These are phyloP conservation scores for Chaetomium fimeti DNA, from an alignment of 495 filamentous ascomycete genomes.

Conservation along the genomic window DNA sequence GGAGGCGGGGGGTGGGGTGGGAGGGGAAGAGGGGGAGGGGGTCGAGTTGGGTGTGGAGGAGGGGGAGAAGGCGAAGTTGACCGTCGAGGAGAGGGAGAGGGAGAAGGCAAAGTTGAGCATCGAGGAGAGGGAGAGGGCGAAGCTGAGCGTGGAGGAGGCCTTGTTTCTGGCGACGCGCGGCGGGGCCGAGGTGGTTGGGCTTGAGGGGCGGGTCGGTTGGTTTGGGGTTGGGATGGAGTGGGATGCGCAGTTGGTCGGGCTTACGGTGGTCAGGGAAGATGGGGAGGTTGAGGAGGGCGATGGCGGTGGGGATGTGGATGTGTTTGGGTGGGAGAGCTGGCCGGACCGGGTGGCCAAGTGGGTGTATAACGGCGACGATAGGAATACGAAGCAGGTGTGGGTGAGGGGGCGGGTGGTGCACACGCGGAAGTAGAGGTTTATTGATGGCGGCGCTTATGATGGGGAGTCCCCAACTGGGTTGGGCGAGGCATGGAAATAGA, in stretches of 20 bases:
- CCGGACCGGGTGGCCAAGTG: conserved; percentile 79
- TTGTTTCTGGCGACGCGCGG: conserved; percentile 81
- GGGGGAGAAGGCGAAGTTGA: conserved; percentile 58
- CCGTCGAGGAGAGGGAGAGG: conserved; percentile 66
- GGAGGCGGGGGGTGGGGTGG: conserved; percentile 20
- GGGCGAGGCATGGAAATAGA: neutral
- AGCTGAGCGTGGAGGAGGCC: conserved; percentile 80
- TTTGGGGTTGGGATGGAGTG: conserved; percentile 87
- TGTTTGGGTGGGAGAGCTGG: conserved; percentile 85
- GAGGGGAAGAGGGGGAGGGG: conserved; percentile 24
- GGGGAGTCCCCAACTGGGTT: neutral
- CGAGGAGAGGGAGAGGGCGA: conserved; percentile 60
- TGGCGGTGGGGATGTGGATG: conserved; percentile 60
- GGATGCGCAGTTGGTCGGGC: conserved; percentile 78
- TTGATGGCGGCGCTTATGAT: neutral
- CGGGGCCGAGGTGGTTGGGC: conserved; percentile 72
- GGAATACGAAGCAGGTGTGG: conserved; percentile 79
- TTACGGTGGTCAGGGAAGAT: conserved; percentile 47
- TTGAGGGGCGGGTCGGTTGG: conserved; percentile 64
- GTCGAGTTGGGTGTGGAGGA: conserved; percentile 74
- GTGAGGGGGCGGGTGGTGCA: conserved; percentile 77
- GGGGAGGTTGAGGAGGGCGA: conserved; percentile 35
- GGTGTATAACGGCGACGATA: conserved; percentile 83
- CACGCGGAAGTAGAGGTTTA: conserved; percentile 36
- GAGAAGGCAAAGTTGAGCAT: conserved; percentile 59